A percentile compares a stretch with the other conserved stretches of the same genome.
phyloP scores from a whole-genome alignment of 352 stramenopile genomes.

The Globisporangium nodosum region DNA sequence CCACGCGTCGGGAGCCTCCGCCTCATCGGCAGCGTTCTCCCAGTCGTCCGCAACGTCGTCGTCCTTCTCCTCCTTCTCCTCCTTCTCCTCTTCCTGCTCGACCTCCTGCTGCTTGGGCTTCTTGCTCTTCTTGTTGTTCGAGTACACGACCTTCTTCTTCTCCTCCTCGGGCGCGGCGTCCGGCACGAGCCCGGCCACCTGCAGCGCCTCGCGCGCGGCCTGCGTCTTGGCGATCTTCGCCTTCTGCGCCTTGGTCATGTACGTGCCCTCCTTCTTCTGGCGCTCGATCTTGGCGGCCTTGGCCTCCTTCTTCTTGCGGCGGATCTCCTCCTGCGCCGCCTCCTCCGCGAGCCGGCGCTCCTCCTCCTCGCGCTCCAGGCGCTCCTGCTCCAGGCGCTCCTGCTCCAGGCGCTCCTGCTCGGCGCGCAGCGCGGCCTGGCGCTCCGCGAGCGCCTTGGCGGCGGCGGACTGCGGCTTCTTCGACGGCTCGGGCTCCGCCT shows the following conservation, averaged over 20 bases:
- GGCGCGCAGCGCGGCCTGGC: slow-evolving; percentile 60
- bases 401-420: slow-evolving; percentile 74
- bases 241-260: slow-evolving; percentile 99
- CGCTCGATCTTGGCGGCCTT: slow-evolving; percentile 87
- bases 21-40: slow-evolving; percentile 47
- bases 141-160: slow-evolving; percentile 89
- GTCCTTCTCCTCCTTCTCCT: slow-evolving; percentile 36
- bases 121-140: slow-evolving; percentile 87
- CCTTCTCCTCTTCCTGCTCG: slow-evolving; percentile 24
- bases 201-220: slow-evolving; percentile 89
- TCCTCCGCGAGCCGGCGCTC: slow-evolving; percentile 40
- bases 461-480: slow-evolving; percentile 79
- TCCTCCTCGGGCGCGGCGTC: slow-evolving; percentile 64
- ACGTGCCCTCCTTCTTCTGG: slow-evolving; percentile 96
- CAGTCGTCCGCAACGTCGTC: slow-evolving; percentile 71
- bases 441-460: slow-evolving; percentile 66
- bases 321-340: slow-evolving; percentile 47
- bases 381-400: slow-evolving; percentile 65
- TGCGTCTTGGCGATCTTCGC: slow-evolving; percentile 88
- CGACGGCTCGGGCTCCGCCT: slow-evolving; percentile 24
- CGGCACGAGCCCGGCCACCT: slow-evolving; percentile 85
- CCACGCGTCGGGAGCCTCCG: slow-evolving; percentile 69
- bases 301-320: slow-evolving; percentile 80
- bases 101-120: slow-evolving; percentile 31
- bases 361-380: slow-evolving; percentile 63